Evolutionary conservation across 179 eudicot species (phyloP).

Genomic region (Pouteria campechiana): DNA sequence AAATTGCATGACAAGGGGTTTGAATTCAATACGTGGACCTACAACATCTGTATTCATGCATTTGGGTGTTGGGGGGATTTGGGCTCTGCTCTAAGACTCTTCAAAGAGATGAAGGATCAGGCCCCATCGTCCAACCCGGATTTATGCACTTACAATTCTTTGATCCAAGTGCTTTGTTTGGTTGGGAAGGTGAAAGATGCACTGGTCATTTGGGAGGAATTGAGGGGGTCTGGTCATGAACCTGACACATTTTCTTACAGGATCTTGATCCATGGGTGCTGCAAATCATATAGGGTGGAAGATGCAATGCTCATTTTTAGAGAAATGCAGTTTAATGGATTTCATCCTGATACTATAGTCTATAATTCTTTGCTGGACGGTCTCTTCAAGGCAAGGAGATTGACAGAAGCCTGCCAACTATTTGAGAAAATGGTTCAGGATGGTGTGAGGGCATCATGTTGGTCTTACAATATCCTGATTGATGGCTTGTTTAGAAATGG

Average conservation of each 20-base stretch:
- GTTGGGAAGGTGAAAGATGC: conserved; percentile 75
- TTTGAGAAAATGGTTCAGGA: conserved; percentile 82
- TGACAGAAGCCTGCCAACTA: conserved; percentile 64
- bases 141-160: conserved; percentile 78
- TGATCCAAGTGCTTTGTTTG: conserved; percentile 63
- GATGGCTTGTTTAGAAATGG: conserved; percentile 79
- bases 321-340: conserved; percentile 73
- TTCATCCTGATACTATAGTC: conserved; percentile 50
- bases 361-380: conserved; percentile 76
- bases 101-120: conserved; percentile 65
- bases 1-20: conserved; percentile 37
- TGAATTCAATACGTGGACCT: conserved; percentile 57
- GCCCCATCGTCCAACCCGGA: conserved; percentile 31
- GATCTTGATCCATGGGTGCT: conserved; percentile 76
- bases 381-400: conserved; percentile 62
- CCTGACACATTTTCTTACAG: conserved; percentile 83
- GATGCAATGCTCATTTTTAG: conserved; percentile 55
- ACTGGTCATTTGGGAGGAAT: conserved; percentile 67
- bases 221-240: conserved; percentile 76
- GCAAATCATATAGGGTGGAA: conserved; percentile 52
- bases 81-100: conserved; percentile 43
- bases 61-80: conserved; percentile 90
- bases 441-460: conserved; percentile 59
- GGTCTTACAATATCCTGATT: conserved; percentile 82
- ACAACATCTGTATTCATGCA: conserved; percentile 80